phyloP scores from a whole-genome alignment of 208 protist genomes.

The Lotmaria passim region DNA sequence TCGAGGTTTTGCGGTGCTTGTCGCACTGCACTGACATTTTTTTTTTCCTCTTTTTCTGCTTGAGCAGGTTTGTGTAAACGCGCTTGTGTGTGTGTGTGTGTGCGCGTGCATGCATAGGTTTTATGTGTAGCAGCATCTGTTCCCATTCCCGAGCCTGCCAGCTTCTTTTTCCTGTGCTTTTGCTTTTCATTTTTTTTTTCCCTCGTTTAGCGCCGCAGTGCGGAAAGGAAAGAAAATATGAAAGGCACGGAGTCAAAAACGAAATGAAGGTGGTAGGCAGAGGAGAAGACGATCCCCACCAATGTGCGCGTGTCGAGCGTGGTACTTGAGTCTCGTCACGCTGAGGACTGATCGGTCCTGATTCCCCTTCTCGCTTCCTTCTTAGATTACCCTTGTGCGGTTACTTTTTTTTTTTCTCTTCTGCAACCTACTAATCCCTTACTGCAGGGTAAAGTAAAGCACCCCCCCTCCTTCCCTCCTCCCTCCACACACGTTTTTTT shows the following conservation, averaged over 20 bases:
- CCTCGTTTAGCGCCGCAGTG: background rate
- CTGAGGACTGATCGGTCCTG: conserved; percentile 19
- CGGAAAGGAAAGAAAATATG: background rate
- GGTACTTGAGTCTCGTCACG: conserved; percentile 11
- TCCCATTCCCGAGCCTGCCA: background rate
- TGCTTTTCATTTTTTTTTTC: background rate
- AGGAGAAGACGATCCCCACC: conserved; percentile 4
- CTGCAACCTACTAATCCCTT: background rate
- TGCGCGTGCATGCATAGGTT: background rate
- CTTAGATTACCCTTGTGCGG: background rate
- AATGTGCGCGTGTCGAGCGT: conserved; percentile 13
- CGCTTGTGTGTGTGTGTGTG: background rate
- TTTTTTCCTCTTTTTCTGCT: background rate
- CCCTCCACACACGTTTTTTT: too few species aligned
- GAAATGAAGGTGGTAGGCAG: conserved; percentile 4
- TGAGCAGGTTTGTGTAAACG: background rate
- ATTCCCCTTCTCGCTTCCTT: conserved; percentile 4
- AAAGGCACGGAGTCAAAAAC: too few species aligned
- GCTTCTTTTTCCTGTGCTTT: background rate
- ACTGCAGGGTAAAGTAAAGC: background rate
- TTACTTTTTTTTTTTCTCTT: conserved; percentile 23
- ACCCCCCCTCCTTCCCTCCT: background rate
- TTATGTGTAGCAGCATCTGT: background rate
- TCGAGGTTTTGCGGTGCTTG: background rate
- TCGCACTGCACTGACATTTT: too few species aligned